Conservation (phyloP, 2,329 filamentous ascomycete species). For the Epichloe amarillans region DNA sequence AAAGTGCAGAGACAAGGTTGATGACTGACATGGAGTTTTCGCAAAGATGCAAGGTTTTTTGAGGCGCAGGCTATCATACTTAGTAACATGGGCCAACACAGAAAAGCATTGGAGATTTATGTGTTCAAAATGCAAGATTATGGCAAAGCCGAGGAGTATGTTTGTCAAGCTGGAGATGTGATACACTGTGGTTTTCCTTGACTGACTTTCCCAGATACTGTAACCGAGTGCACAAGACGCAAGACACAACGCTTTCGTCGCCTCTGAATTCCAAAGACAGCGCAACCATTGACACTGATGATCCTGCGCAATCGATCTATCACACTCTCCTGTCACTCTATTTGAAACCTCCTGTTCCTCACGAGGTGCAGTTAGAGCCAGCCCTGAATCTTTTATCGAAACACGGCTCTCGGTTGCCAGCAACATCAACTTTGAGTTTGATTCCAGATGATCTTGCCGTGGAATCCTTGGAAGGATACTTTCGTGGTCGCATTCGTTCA, state of each 20-base stretch:
- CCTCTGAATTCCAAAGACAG: constrained; percentile 21
- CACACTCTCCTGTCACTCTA: constrained; percentile 84
- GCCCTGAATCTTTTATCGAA: constrained; percentile 80
- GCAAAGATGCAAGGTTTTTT: constrained; percentile 71
- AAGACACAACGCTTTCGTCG: constrained; percentile 29
- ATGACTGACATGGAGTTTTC: constrained; percentile 4
- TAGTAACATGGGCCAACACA: constrained; percentile 89
- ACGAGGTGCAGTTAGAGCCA: constrained; percentile 60
- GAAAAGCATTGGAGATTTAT: constrained; percentile 92
- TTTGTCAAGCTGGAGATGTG: constrained; percentile 8
- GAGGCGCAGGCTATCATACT: constrained; percentile 84
- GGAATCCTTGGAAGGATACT: constrained; percentile 73
- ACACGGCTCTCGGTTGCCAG: constrained; percentile 83
- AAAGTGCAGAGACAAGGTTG: background rate
- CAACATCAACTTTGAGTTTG: constrained; percentile 70
- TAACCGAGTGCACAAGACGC: constrained; percentile 63
- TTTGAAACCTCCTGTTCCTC: constrained; percentile 61
- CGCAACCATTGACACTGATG: constrained; percentile 25
- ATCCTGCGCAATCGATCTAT: constrained; percentile 67
- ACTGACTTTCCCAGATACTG: constrained; percentile 51
- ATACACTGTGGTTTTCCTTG: background rate
- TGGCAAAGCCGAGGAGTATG: constrained; percentile 81
- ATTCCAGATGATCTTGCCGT: constrained; percentile 74
- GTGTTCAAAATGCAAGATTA: constrained; percentile 88
- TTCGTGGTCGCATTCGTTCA: constrained; percentile 75